Evolutionary conservation across 2,329 filamentous ascomycete genomes (phyloP).

Genomic region (Triangularia setosa): DNA sequence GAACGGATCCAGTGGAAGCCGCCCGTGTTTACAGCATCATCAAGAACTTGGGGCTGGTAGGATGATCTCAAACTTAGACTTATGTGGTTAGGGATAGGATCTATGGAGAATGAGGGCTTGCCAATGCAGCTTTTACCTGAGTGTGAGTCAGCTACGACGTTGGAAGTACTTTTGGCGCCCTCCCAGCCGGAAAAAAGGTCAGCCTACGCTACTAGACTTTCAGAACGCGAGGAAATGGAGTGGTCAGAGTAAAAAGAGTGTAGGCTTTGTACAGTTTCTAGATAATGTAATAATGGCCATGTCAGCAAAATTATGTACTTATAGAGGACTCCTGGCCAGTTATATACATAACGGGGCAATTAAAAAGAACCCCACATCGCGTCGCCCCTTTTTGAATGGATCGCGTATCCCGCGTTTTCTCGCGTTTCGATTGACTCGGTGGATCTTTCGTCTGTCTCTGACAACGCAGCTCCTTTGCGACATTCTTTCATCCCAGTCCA

Average conservation of each 20-base stretch:
- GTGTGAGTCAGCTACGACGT: background rate
- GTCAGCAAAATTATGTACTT: background rate
- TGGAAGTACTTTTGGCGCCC: background rate
- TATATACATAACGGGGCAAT: slow-evolving; percentile 19
- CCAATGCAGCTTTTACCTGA: background rate
- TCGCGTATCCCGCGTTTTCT: slow-evolving; percentile 27
- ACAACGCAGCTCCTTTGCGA: background rate
- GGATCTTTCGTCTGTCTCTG: background rate
- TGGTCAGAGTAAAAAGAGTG: background rate
- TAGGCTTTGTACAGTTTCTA: background rate
- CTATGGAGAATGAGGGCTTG: background rate
- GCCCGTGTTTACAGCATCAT: slow-evolving; percentile 85
- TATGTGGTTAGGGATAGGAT: background rate
- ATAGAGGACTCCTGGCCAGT: background rate
- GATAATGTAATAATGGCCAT: no score
- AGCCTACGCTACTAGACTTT: background rate
- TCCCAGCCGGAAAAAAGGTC: background rate
- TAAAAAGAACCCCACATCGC: slow-evolving; percentile 20
- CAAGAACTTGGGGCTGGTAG: slow-evolving; percentile 93
- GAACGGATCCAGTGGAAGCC: slow-evolving; percentile 89
- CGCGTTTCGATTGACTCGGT: slow-evolving; percentile 5
- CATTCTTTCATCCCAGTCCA: background rate
- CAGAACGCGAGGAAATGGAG: background rate
- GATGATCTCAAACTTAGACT: background rate
- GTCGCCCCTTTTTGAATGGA: slow-evolving; percentile 6